phyloP scores from a whole-genome alignment of 2,329 filamentous ascomycete species.

The Cercospora zeae-maydis region DNA sequence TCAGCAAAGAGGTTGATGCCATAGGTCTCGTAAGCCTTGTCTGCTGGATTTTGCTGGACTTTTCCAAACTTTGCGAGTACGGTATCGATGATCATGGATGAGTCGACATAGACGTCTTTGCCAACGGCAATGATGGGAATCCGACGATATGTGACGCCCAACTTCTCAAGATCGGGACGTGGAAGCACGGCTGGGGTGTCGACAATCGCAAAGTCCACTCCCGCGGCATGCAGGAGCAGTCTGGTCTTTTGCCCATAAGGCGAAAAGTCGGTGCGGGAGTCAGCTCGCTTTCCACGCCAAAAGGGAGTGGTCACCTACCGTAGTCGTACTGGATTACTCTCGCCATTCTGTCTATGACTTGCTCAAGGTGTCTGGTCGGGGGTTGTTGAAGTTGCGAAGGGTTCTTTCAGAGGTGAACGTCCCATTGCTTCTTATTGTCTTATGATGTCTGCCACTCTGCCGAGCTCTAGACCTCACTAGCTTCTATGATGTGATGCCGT shows the following conservation, averaged over 20 bases:
- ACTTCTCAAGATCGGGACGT: slow-evolving; percentile 30
- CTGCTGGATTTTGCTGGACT: slow-evolving; percentile 23
- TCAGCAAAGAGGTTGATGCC: slow-evolving; percentile 28
- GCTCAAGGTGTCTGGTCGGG: background rate
- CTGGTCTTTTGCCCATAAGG: slow-evolving; percentile 33
- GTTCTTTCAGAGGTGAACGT: background rate
- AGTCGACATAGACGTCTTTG: slow-evolving; percentile 35
- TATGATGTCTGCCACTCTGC: background rate
- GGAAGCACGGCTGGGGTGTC: slow-evolving; percentile 32
- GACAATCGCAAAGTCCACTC: slow-evolving; percentile 26
- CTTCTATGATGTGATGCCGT: slow-evolving; percentile 8
- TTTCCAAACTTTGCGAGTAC: slow-evolving; percentile 19
- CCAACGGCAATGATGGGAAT: slow-evolving; percentile 34
- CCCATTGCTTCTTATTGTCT: background rate
- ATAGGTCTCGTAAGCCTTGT: slow-evolving; percentile 32
- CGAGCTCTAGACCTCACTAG: slow-evolving; percentile 10
- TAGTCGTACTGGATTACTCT: slow-evolving; percentile 33
- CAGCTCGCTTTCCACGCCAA: background rate
- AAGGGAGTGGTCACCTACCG: slow-evolving; percentile 14
- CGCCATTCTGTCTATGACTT: background rate
- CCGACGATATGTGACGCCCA: slow-evolving; percentile 34
- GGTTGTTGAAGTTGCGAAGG: background rate
- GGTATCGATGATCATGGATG: slow-evolving; percentile 26
- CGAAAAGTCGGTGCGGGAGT: slow-evolving; percentile 24
- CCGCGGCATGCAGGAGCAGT: slow-evolving; percentile 26